Evolutionary conservation across 139 green algal species (phyloP), one percentile per base, ranked within the genome.

Genomic region (Haematococcus lacustris): DNA sequence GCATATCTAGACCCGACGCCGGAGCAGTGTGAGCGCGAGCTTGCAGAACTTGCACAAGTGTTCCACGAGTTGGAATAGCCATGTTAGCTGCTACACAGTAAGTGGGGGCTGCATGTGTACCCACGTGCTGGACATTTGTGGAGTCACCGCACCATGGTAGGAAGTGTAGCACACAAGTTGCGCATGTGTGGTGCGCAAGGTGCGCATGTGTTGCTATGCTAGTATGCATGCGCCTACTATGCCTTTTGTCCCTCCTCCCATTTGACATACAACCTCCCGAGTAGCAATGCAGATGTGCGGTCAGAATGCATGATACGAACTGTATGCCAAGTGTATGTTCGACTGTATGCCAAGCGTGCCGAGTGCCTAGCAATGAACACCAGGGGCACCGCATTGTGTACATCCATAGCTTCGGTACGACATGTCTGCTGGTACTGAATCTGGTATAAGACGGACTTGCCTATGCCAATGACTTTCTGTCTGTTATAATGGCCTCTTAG

Each of bases 11-110:
- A 66, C 57, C 57, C 57, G 28, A 66, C 57, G 57, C 57, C 26
- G 23, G 57, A 66, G 28, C 57, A 66, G 57, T 66, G 57, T 57
- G 47, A 57, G 47, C 47, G 21, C 47, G 47, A 57, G n/a, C n/a
- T n/a, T n/a, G n/a, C n/a, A n/a, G n/a, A n/a, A n/a, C n/a, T n/a
- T n/a, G n/a, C n/a, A n/a, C 47, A 57, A 21, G 47, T 57, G 47
- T 57, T 57, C 47, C 13, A 57, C 47, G 47, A 57, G 47, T 21
- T 57, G 13, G 47, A 57, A 13, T 57, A 28, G 47, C 47, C 47
- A 28, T 57, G 47, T 28, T 21, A 57, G 47, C 47, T 57, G 47
- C 47, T 28, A 57, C 47, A 57, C 13, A 21, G 47, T 57, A 57
- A 21, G 47, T 28, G 47, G 47, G 47, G 47, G 47, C 47, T 57